phyloP scores from a whole-genome alignment of 805 yeast species.

The Starmerella roubikii region DNA sequence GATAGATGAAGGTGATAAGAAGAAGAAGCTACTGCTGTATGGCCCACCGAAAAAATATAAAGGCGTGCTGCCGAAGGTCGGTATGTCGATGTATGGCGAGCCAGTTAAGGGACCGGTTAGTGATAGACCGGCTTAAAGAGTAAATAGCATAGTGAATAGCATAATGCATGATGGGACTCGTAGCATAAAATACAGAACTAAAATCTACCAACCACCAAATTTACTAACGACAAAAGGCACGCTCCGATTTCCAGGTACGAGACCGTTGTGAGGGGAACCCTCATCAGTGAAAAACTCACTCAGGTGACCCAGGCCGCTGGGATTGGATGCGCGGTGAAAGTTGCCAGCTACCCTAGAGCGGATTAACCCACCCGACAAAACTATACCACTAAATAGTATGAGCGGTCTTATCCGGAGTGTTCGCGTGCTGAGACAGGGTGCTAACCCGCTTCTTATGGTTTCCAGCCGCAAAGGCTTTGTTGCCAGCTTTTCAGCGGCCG shows the following conservation, averaged over 20 bases:
- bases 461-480: slow-evolving; percentile 9
- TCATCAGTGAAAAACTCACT: no score
- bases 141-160: no score
- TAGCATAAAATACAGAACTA: no score
- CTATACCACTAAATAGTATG: slow-evolving; percentile 4
- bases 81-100: slow-evolving; percentile 8
- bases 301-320: no score
- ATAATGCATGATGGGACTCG: no score
- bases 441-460: slow-evolving; percentile 10
- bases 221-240: no score
- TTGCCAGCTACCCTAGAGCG: no score
- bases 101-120: background rate
- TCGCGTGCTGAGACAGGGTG: slow-evolving; percentile 9
- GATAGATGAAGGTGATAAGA: slow-evolving; percentile 21
- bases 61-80: slow-evolving; percentile 8
- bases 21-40: background rate
- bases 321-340: no score
- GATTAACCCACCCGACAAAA: background rate
- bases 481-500: slow-evolving; percentile 12
- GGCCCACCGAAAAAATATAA: background rate
- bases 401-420: slow-evolving; percentile 16
- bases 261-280: no score
- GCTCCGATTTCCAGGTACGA: no score
- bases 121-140: no score
- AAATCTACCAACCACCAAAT: no score